A percentile compares a stretch with the other conserved stretches of the same genome.
Conservation (phyloP, 768 basidiomycete genomes). For the Cubamyces sp. region DNA sequence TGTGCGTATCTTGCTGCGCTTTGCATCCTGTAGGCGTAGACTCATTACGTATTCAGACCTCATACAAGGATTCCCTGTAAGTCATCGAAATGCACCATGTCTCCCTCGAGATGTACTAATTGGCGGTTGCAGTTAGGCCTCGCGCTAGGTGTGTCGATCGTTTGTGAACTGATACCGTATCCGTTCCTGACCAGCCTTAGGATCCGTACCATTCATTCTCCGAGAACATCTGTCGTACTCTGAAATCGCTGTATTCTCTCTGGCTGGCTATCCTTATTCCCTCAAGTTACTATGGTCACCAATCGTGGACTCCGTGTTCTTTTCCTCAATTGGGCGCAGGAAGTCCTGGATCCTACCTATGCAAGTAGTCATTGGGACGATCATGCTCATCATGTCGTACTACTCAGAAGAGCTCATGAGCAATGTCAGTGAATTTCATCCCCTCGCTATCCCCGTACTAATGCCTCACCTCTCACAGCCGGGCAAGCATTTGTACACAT, state of each 20-base stretch:
- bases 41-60: constrained; percentile 49
- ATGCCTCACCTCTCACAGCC: constrained; percentile 54
- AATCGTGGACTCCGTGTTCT: constrained; percentile 90
- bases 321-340: constrained; percentile 82
- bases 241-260: constrained; percentile 91
- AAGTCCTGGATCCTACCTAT: constrained; percentile 99
- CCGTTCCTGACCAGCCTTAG: constrained; percentile 42
- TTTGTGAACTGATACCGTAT: neutral
- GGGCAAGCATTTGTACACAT: constrained; percentile 70
- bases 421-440: constrained; percentile 53
- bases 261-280: constrained; percentile 94
- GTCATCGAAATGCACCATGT: constrained; percentile 2
- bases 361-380: constrained; percentile 83
- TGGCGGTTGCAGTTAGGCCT: constrained; percentile 66
- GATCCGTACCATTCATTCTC: constrained; percentile 95
- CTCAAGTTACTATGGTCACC: constrained; percentile 98
- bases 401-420: constrained; percentile 79
- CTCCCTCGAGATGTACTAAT: neutral
- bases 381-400: constrained; percentile 79
- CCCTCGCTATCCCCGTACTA: constrained; percentile 4
- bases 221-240: constrained; percentile 96
- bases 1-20: constrained; percentile 57
- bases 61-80: constrained; percentile 45
- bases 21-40: neutral
- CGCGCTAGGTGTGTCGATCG: constrained; percentile 66